Base-by-base conservation (phyloP, 257 asterid genomes). In the Hygrophila difformis region DNA sequence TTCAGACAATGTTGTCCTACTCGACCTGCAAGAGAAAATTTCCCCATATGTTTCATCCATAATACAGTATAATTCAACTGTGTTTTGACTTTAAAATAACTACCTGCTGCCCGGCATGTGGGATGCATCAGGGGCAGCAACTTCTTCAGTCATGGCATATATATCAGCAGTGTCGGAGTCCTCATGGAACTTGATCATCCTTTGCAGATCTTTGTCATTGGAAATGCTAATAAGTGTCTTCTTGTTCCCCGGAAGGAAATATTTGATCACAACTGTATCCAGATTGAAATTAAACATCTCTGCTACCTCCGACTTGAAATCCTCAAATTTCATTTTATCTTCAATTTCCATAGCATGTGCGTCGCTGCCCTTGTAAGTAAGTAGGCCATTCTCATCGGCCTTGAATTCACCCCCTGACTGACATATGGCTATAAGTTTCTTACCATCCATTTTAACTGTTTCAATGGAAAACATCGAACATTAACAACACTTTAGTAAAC, bases 341-440 rank as follows among this genome's bases (percentile, higher is more conserved):
- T 85, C 94, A 20, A 89, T 70, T 69, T 89, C 98, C 94, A 85
- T 89, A 19, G 98, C 98, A 76, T 85, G 98, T 36, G 98, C 98
- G 67, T 89, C 96, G 38, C 98, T 96, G 9, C 98, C 98, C 71
- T 71, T 74, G 65, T 89, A 89, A 22, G 63, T 64, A 5, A 86
- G 72, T 56, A 55, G 41, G 8, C 99, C 99, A 42, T 82, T 93
- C 29, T 77, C 36, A 55, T 76, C 80, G 14, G 93, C 51, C 81
- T 86, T 94, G 52, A 91, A 82, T 43, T 75, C 95, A 46, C 99
- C 99, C 33, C 99, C 96, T 1, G 87, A 86, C 70, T 76, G 99
- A 55, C 99, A 91, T 60, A 91, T 91, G 55, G 92, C 93, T 43
- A 91, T 91, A 48, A 86, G 59, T 62, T 68, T 73, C 74, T 76